Base-by-base conservation (phyloP, 352 stramenopile species). In the Aphanomyces astaci region DNA sequence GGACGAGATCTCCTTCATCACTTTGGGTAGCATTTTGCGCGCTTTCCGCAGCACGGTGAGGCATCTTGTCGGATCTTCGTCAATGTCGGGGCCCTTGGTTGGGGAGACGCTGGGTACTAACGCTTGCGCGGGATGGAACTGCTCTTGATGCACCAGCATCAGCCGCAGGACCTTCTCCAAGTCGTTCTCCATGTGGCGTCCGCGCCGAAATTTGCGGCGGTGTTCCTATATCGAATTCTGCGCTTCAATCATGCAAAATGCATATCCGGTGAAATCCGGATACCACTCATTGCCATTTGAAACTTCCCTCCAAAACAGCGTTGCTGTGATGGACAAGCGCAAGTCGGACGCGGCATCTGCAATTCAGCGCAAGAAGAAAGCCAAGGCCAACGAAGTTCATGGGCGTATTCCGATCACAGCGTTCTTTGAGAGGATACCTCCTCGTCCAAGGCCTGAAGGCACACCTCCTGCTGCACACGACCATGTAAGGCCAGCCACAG, bases 21-120 rank as follows among this genome's bases (percentile, higher is more conserved):
- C 72, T 67, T 87, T 89, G 17, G 81, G 82, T 46, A 90, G 71
- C 27, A 90, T 64, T 39, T 85, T 89, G 15, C 79, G 76, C 51
- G 88, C 69, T 66, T 90, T 90, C 13, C 76, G 79, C 54, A 90
- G 70, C 78, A 89, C 81, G 0, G 75, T 84, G 52, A 59, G 51
- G 33, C 51, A 59, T 39, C 51, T 59, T 22, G 51, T n/a, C 13
- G 51, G 51, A 36, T 59, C 85, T 88, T 76, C 82, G 88, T 68
- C 62, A 17, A 43, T 43, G 36, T 30, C 46, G n/a, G 28, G 30
- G 11, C 30, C 33, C 28, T 28, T 11, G 17, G 11, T 33, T 11
- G 25, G 13, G 11, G 46, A 36, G 4, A 32, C 43, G 22, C 5
- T 13, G 30, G 31, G 31, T 10, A 39, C 22, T 25, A 25, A 31